Conservation (phyloP, 1,284 basidiomycete genomes). For the Microstroma glucosiphilum region DNA sequence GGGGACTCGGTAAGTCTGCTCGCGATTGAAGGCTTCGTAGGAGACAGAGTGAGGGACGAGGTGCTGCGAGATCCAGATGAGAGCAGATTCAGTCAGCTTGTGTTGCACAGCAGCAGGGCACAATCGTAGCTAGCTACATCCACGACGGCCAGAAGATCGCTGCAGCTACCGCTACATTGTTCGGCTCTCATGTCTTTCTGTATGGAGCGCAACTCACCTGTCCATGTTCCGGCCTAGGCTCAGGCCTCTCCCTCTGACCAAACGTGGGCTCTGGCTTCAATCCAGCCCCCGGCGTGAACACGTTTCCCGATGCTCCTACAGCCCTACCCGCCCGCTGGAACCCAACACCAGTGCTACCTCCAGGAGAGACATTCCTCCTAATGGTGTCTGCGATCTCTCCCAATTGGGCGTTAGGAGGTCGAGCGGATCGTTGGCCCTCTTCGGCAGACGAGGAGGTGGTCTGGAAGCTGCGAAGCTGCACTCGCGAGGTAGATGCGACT, state of each 20-base stretch:
- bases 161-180: too few species aligned
- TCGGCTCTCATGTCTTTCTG: not conserved
- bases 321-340: too few species aligned
- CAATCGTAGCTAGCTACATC: too few species aligned
- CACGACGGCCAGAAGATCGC: too few species aligned
- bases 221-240: not conserved
- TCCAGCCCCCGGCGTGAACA: too few species aligned
- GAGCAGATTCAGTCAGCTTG: not conserved
- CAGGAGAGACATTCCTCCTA: not conserved
- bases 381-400: not conserved
- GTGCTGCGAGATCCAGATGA: not conserved
- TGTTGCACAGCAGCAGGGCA: too few species aligned
- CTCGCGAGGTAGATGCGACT: not conserved
- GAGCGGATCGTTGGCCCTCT: not conserved
- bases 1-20: conserved; percentile 14
- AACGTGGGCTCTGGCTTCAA: too few species aligned
- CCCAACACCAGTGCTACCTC: too few species aligned
- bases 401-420: not conserved
- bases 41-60: not conserved
- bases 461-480: not conserved
- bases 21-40: not conserved
- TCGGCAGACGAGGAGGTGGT: not conserved
- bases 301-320: too few species aligned
- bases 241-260: too few species aligned
- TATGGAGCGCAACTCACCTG: not conserved